phyloP scores from a whole-genome alignment of 1,284 basidiomycete species.

The Leccinum huronense region DNA sequence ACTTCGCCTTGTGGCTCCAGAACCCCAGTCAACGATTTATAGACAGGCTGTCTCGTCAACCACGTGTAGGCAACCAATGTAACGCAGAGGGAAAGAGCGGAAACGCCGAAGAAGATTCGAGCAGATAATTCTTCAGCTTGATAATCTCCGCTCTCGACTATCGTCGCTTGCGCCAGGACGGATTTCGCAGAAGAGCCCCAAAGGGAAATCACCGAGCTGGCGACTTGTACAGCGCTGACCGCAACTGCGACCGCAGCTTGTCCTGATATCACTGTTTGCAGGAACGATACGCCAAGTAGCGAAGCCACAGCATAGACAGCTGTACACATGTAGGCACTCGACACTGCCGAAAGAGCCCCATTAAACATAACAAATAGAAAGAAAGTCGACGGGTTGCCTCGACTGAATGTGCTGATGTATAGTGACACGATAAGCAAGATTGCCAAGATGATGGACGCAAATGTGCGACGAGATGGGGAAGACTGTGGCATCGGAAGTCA shows the following conservation, averaged over 20 bases:
- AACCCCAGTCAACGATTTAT: slow-evolving; percentile 49
- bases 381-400: slow-evolving; percentile 53
- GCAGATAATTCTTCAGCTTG: slow-evolving; percentile 62
- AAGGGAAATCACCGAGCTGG: slow-evolving; percentile 58
- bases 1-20: slow-evolving; percentile 37
- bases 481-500: slow-evolving; percentile 37
- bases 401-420: slow-evolving; percentile 59
- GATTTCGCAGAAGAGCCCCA: slow-evolving; percentile 39
- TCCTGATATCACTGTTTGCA: slow-evolving; percentile 72
- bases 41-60: slow-evolving; percentile 57
- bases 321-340: slow-evolving; percentile 67
- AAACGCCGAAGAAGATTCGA: slow-evolving; percentile 68
- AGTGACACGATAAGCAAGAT: slow-evolving; percentile 53
- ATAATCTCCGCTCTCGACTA: slow-evolving; percentile 32
- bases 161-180: slow-evolving; percentile 3
- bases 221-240: slow-evolving; percentile 69
- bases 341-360: slow-evolving; percentile 52
- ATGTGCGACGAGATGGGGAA: slow-evolving; percentile 52
- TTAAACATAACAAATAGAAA: slow-evolving; percentile 63
- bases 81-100: slow-evolving; percentile 60
- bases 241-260: slow-evolving; percentile 76
- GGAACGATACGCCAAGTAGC: slow-evolving; percentile 63
- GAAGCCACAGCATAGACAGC: slow-evolving; percentile 70
- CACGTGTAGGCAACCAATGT: slow-evolving; percentile 52
- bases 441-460: slow-evolving; percentile 42